phyloP scores from a whole-genome alignment of 768 basidiomycete species.

The Pleurotus djamor region DNA sequence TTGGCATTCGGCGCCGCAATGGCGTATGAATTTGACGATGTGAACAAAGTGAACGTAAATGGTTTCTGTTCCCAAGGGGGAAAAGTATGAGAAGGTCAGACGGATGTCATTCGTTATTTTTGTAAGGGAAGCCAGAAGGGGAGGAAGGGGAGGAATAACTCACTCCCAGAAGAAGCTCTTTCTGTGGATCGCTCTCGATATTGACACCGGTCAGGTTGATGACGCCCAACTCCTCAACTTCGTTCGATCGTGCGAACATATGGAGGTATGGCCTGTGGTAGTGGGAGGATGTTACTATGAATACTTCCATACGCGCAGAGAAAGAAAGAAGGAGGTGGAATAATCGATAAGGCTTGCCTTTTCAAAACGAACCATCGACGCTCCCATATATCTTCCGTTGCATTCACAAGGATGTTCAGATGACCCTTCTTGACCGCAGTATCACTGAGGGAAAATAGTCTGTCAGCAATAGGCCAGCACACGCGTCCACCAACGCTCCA shows the following conservation, averaged over 20 bases:
- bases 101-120: neutral
- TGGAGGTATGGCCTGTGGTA: constrained; percentile 80
- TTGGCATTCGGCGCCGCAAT: constrained; percentile 79
- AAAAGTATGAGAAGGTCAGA: constrained; percentile 8
- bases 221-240: constrained; percentile 79
- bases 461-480: too few relatives aligned
- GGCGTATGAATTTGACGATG: constrained; percentile 88
- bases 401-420: constrained; percentile 78
- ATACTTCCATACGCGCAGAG: neutral
- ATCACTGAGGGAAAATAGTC: constrained; percentile 46
- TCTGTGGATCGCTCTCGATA: constrained; percentile 82
- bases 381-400: constrained; percentile 79
- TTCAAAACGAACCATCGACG: constrained; percentile 84
- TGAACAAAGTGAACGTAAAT: constrained; percentile 89
- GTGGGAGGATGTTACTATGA: neutral
- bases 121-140: neutral
- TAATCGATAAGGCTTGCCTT: constrained; percentile 43
- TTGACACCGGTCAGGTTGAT: constrained; percentile 85
- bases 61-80: constrained; percentile 52
- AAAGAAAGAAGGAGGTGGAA: neutral
- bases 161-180: constrained; percentile 86
- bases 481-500: too few relatives aligned
- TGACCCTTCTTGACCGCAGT: constrained; percentile 83
- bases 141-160: constrained; percentile 25
- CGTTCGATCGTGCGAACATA: constrained; percentile 80